phyloP scores from a whole-genome alignment of 768 basidiomycete species.

The Termitomyces heimii region DNA sequence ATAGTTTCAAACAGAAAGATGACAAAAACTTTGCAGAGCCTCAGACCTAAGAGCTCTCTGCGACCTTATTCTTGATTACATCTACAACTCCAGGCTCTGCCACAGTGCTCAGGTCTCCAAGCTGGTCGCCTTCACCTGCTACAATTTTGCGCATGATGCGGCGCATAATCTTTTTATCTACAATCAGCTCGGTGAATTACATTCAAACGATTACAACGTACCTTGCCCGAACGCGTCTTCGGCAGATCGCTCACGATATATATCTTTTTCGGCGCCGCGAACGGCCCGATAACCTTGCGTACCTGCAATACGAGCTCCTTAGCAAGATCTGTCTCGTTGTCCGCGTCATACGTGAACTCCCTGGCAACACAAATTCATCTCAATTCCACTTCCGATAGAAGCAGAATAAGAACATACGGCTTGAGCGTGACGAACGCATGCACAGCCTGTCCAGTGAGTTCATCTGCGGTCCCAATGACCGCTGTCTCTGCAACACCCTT shows the following conservation, averaged over 20 bases:
- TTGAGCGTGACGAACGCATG: conserved; percentile 92
- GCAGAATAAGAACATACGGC: conserved; percentile 52
- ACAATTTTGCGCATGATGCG: conserved; percentile 96
- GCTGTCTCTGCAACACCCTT: conserved; percentile 96
- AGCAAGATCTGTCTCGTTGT: conserved; percentile 60
- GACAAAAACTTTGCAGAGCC: neutral
- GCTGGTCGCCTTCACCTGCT: conserved; percentile 88
- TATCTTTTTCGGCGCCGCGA: conserved; percentile 94
- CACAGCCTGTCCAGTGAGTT: conserved; percentile 92
- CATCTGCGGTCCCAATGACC: conserved; percentile 82
- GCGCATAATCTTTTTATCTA: conserved; percentile 69
- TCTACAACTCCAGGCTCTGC: conserved; percentile 89
- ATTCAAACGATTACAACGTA: conserved; percentile 20
- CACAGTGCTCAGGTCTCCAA: conserved; percentile 91
- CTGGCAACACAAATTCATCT: conserved; percentile 16
- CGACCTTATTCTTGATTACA: conserved; percentile 75
- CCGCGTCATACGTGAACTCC: conserved; percentile 73
- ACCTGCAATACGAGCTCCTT: conserved; percentile 95
- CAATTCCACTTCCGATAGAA: neutral
- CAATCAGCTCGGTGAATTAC: neutral
- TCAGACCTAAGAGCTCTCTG: conserved; percentile 20
- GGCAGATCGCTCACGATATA: conserved; percentile 80
- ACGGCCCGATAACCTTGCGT: conserved; percentile 95
- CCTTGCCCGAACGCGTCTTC: conserved; percentile 95
- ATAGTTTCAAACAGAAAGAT: neutral